Percentiles rank a stretch among this genome's conserved stretches.
phyloP scores from a whole-genome alignment of 805 yeast species.

The Saccharomycopsis schoenii region DNA sequence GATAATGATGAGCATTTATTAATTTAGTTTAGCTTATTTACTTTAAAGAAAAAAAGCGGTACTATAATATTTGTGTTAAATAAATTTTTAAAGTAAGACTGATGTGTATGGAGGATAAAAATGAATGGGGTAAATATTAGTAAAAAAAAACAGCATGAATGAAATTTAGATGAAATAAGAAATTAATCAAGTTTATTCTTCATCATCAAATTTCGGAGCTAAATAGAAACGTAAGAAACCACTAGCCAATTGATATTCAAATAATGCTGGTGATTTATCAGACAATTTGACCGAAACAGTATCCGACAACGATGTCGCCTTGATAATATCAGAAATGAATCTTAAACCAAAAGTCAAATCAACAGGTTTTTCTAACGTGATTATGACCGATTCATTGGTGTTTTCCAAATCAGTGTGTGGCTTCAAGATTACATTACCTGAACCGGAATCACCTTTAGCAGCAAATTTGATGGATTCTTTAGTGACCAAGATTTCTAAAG shows the following conservation, averaged over 20 bases:
- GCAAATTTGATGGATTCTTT: constrained; percentile 86
- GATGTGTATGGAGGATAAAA: neutral
- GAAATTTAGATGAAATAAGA: neutral
- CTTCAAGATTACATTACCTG: constrained; percentile 77
- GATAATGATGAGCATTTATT: neutral
- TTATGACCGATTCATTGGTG: constrained; percentile 63
- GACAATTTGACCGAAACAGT: constrained; percentile 79
- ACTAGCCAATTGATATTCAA: constrained; percentile 83
- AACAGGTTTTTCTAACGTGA: constrained; percentile 79
- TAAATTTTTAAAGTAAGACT: neutral
- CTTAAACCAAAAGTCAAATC: constrained; percentile 85
- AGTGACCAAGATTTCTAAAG: constrained; percentile 74
- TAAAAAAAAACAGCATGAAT: neutral
- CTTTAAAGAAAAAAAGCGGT: neutral
- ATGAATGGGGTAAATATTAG: neutral
- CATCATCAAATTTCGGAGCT: constrained; percentile 96
- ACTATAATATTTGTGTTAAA: neutral
- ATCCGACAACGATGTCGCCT: constrained; percentile 71
- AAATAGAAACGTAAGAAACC: constrained; percentile 92
- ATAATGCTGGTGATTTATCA: constrained; percentile 86
- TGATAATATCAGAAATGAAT: constrained; percentile 83
- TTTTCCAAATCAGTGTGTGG: constrained; percentile 75
- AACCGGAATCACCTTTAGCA: constrained; percentile 87
- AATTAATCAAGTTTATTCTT: constrained; percentile 26
- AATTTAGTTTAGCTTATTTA: neutral